Evolutionary conservation across 2,329 filamentous ascomycete genomes (phyloP), one percentile per base, ranked within the genome.

Genomic region (Botrytis fabae): DNA sequence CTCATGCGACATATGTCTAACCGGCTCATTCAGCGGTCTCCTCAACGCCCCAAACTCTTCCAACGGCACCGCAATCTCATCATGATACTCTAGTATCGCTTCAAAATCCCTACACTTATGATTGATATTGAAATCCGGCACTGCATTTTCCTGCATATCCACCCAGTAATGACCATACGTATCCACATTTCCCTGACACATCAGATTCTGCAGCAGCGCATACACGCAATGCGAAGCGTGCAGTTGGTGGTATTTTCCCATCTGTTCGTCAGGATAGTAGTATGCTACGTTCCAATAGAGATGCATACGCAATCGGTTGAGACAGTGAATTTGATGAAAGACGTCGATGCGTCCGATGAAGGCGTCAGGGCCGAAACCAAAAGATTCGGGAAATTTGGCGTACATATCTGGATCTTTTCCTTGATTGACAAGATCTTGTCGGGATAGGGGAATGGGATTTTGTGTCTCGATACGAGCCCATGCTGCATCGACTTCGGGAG

Each of bases 11-110:
- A 62, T 62, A 62, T 62, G 60, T 18, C 35, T 62, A 16, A 62
- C 60, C 14, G 60, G 60, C 25, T 62, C 60, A n/a, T 25, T 35
- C 25, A n/a, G 12, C 38, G 60, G 60, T 42, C 60, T 25, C 60
- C 60, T 62, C 60, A 62, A 42, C 25, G 35, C 60, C 22, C 60
- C 60, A 62, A 62, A 62, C 35, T 62, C 42, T 35, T 62, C 60
- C 22, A 62, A 40, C 25, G 60, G 60, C 38, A 62, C 8, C 25
- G 35, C 35, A n/a, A 62, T 62, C 38, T 62, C 35, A 42, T 62
- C 60, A n/a, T 62, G 35, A 62, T 62, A 62, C 38, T 42, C 14
- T 1, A 62, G 60, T 9, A 62, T 62, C 1, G 35, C 35, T n/a
- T 62, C 60, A 42, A 62, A 62, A 18, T 62, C 60, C 1, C 60